phyloP scores from a whole-genome alignment of 2,329 filamentous ascomycete genomes.

The Cordyceps tenuipes region DNA sequence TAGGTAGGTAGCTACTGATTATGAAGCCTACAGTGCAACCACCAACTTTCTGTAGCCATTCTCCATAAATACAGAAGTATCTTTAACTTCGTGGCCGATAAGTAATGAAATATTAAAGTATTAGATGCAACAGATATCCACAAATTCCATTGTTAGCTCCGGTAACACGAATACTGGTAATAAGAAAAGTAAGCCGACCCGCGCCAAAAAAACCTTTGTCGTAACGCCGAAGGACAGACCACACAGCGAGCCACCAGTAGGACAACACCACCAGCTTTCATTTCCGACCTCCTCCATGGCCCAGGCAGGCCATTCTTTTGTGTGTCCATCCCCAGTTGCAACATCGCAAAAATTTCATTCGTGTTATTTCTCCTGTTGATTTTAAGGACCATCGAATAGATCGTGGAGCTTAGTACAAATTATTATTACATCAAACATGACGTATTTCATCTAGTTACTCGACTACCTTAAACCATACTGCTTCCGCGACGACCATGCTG shows the following conservation, averaged over 20 bases:
- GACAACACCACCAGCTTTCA: background rate
- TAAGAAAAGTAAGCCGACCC: background rate
- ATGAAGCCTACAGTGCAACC: background rate
- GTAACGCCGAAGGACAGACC: conserved; percentile 5
- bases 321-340: background rate
- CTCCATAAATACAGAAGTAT: too few species aligned
- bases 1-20: too few species aligned
- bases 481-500: conserved; percentile 41
- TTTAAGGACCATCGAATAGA: background rate
- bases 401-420: background rate
- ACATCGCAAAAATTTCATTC: background rate
- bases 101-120: background rate
- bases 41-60: too few species aligned
- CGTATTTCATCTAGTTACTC: background rate
- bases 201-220: background rate
- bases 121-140: background rate
- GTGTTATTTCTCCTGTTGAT: too few species aligned
- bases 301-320: background rate
- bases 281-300: background rate
- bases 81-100: too few species aligned
- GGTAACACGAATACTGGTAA: too few species aligned
- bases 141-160: background rate
- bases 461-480: conserved; percentile 24
- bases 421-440: background rate
- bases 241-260: background rate